Base-by-base conservation (phyloP, 2,329 filamentous ascomycete species). In the Neonectria hederae region DNA sequence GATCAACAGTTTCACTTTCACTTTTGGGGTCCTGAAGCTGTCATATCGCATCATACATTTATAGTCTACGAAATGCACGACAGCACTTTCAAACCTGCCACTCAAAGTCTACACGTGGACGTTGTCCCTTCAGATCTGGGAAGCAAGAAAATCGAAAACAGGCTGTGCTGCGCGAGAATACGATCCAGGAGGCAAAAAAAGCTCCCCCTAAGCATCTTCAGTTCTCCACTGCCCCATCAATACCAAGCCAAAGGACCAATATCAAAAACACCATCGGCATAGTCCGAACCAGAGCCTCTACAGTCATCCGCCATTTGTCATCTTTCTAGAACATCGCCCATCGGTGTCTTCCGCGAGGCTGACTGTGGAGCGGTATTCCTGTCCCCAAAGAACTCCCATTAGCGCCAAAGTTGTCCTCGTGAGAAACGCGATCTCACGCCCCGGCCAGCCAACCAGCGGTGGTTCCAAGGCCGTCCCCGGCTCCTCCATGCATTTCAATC, bases 311-410 rank as follows among this genome's bases (percentile, higher is more conserved):
- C 17, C 65, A 69, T 71, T 68, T 69, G 68, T 72, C 67, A 67
- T 63, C 61, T 52, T 72, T 73, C 71, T 73, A 70, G 70, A 73
- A 73, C 46, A 42, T 67, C 40, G 38, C 53, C 43, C n/a, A 8
- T 60, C 54, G 62, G 51, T 51, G 42, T 55, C 35, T 14, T 49
- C 55, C 62, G 62, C 62, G 58, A 57, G 62, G 62, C 57, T 62
- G 46, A 55, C 45, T 58, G 53, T 62, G 59, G 58, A 51, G 43
- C 56, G 35, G 35, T 17, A n/a, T 17, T 13, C 14, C 54, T 10
- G n/a, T 38, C 8, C 49, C 49, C 32, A 28, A 32, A 32, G 48
- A 51, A 35, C 48, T 35, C n/a, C 48, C 43, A 62, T 51, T 69
- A 68, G 69, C 55, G 49, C 26, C 19, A 30, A 53, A 26, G 35